These are phyloP conservation scores for Gomphus bonarii DNA, from an alignment of 1,284 basidiomycete genomes.

Conservation along the genomic window DNA sequence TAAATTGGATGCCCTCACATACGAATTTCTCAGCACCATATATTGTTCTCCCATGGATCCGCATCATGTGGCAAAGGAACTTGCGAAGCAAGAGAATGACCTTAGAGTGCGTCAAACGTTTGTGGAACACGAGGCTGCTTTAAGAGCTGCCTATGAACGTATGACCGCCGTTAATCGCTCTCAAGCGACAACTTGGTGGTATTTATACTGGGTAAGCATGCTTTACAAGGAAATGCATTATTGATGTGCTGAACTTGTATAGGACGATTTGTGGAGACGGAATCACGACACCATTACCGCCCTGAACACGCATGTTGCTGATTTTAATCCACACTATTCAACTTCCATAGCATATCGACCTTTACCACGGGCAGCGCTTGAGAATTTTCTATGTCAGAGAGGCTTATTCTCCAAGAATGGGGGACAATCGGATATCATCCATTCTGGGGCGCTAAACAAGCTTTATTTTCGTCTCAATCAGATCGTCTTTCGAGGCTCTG, in stretches of 20 bases:
- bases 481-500: slow-evolving; percentile 48
- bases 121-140: slow-evolving; percentile 35
- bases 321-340: slow-evolving; percentile 68
- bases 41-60: slow-evolving; percentile 46
- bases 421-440: slow-evolving; percentile 43
- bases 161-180: slow-evolving; percentile 41
- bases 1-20: slow-evolving; percentile 52
- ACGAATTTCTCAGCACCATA: slow-evolving; percentile 56
- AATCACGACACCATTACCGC: slow-evolving; percentile 47
- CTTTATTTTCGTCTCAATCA: slow-evolving; percentile 69
- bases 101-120: slow-evolving; percentile 46
- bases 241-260: background rate
- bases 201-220: slow-evolving; percentile 61
- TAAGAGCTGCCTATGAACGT: slow-evolving; percentile 50
- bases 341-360: slow-evolving; percentile 71
- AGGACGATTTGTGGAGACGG: slow-evolving; percentile 68
- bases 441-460: slow-evolving; percentile 65
- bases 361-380: slow-evolving; percentile 54
- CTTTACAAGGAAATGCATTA: slow-evolving; percentile 5
- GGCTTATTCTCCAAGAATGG: slow-evolving; percentile 45
- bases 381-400: slow-evolving; percentile 53
- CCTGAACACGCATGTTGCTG: slow-evolving; percentile 36
- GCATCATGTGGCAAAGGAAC: slow-evolving; percentile 32
- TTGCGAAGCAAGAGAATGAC: slow-evolving; percentile 41
- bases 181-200: slow-evolving; percentile 68